phyloP scores from a whole-genome alignment of 2,329 filamentous ascomycete genomes.

The Penicillium sp. region DNA sequence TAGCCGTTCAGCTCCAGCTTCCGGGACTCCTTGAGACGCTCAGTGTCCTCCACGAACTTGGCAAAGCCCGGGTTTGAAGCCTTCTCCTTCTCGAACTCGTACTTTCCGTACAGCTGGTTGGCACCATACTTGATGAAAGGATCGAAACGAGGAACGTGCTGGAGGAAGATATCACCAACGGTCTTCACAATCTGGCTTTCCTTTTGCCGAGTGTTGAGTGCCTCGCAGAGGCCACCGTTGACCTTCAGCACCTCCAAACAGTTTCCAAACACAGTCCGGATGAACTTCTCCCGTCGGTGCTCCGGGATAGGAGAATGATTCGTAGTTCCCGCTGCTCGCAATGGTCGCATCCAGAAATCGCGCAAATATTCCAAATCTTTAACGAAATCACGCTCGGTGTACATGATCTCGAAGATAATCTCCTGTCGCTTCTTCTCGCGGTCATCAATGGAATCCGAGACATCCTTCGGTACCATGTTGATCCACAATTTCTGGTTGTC shows the following conservation, averaged over 20 bases:
- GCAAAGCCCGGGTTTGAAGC: conserved; percentile 77
- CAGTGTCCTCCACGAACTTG: conserved; percentile 93
- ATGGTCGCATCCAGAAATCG: conserved; percentile 96
- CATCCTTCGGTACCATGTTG: conserved; percentile 92
- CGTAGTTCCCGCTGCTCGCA: conserved; percentile 64
- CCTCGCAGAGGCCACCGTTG: conserved; percentile 80
- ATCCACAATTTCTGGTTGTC: conserved; percentile 99
- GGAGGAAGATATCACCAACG: conserved; percentile 89
- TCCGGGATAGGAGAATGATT: conserved; percentile 79
- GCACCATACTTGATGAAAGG: conserved; percentile 96
- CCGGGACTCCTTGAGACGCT: conserved; percentile 89
- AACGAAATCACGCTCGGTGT: conserved; percentile 97
- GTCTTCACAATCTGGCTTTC: conserved; percentile 83
- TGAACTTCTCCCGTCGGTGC: conserved; percentile 80
- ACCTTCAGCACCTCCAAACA: conserved; percentile 91
- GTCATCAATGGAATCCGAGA: conserved; percentile 84
- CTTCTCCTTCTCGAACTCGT: conserved; percentile 95
- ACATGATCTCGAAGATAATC: conserved; percentile 96
- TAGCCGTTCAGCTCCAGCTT: conserved; percentile 98
- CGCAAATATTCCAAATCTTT: conserved; percentile 96
- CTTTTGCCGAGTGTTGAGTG: conserved; percentile 86
- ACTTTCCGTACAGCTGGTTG: conserved; percentile 93
- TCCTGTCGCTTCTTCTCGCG: conserved; percentile 96
- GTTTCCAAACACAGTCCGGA: conserved; percentile 92
- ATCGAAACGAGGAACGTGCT: conserved; percentile 86